phyloP scores from a whole-genome alignment of 1,139 yeast species.

The Taiozyma sp. region DNA sequence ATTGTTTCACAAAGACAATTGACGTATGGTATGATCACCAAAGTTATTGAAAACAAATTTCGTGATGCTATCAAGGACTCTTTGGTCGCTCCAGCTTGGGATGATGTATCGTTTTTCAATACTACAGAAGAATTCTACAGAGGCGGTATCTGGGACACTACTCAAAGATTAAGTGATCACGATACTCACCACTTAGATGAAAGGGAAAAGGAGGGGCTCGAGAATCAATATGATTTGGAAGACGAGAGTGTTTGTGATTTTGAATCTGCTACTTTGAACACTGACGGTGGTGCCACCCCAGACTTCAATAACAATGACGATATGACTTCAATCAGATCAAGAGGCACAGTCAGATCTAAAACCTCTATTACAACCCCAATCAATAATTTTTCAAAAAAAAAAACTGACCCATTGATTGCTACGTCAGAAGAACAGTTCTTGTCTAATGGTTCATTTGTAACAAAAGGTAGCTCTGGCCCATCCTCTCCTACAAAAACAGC shows the following conservation, averaged over 20 bases:
- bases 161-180: constrained; percentile 23
- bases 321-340: constrained; percentile 11
- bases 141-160: constrained; percentile 87
- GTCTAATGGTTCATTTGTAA: constrained; percentile 23
- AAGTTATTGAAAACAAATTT: constrained; percentile 70
- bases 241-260: neutral
- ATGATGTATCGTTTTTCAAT: constrained; percentile 69
- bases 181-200: constrained; percentile 10
- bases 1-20: constrained; percentile 79
- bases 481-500: neutral
- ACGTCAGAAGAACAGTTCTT: constrained; percentile 23
- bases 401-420: constrained; percentile 18
- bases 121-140: constrained; percentile 66
- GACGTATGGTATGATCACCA: constrained; percentile 72
- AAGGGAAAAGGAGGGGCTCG: constrained; percentile 7
- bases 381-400: constrained; percentile 6
- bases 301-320: constrained; percentile 9
- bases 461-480: constrained; percentile 4
- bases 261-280: neutral
- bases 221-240: constrained; percentile 3
- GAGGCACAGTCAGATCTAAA: constrained; percentile 2
- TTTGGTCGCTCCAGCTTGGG: constrained; percentile 82
- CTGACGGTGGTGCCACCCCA: constrained; percentile 3
- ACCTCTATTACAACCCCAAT: constrained; percentile 3
- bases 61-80: constrained; percentile 77